A percentile compares a stretch with the other conserved stretches of the same genome.
phyloP scores from a whole-genome alignment of 129 eudicot genomes.

The Tanacetum coccineum region DNA sequence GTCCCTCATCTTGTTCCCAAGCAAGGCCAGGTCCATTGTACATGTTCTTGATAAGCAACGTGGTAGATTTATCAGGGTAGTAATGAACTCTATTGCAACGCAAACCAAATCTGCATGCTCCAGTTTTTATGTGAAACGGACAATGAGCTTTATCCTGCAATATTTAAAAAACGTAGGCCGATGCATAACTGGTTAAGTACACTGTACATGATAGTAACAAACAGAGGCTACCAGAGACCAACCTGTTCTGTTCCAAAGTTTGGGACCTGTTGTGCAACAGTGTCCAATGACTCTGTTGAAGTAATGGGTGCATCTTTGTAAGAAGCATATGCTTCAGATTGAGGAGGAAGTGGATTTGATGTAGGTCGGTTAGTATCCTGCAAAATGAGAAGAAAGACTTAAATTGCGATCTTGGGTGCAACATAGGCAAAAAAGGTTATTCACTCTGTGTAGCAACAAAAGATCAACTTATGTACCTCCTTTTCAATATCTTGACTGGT shows the following conservation, averaged over 20 bases:
- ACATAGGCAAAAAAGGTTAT: background rate
- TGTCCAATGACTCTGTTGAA: slow-evolving; percentile 60
- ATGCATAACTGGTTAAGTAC: slow-evolving; percentile 5
- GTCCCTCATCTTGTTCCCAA: slow-evolving; percentile 99
- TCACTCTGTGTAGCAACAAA: background rate
- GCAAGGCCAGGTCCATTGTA: slow-evolving; percentile 96
- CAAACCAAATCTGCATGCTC: slow-evolving; percentile 91
- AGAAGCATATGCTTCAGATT: slow-evolving; percentile 75
- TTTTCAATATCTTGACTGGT: slow-evolving; percentile 19
- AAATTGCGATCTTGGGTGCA: background rate
- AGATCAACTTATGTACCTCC: slow-evolving; percentile 48
- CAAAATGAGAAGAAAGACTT: slow-evolving; percentile 6
- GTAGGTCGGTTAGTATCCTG: slow-evolving; percentile 84
- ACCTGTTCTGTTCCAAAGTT: slow-evolving; percentile 98
- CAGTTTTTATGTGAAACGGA: slow-evolving; percentile 97
- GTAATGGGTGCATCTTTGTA: slow-evolving; percentile 42
- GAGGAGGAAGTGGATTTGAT: slow-evolving; percentile 99
- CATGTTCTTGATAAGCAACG: slow-evolving; percentile 94
- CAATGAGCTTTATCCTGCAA: slow-evolving; percentile 99
- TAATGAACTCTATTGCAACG: slow-evolving; percentile 94
- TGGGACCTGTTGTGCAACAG: slow-evolving; percentile 86
- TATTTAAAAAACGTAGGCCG: slow-evolving; percentile 17
- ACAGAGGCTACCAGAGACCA: slow-evolving; percentile 20
- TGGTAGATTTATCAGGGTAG: slow-evolving; percentile 87
- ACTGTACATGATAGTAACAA: slow-evolving; percentile 2